Base-by-base conservation (phyloP, 2,329 filamentous ascomycete species). In the Venturia effusa region DNA sequence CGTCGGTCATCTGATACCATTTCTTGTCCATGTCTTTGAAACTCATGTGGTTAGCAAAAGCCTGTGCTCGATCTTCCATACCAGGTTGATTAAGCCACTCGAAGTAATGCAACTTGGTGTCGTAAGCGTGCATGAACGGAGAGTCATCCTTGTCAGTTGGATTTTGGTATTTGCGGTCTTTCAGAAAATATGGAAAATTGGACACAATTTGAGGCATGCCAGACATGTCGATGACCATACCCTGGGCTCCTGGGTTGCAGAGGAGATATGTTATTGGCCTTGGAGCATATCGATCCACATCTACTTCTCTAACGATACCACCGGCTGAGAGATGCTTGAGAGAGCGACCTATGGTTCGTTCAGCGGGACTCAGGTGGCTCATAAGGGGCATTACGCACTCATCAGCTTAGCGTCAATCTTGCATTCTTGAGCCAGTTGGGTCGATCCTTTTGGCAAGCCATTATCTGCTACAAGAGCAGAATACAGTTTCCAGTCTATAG, bases 161-260 rank as follows among this genome's bases (percentile, higher is more conserved):
- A 5, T 64, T 64, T 37, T 62, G 39, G 64, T 68, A 68, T 0
- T 32, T 59, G 3, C 60, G 66, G 6, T 66, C 61, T 10, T 65
- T 65, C 54, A 69, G 62, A 59, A 65, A 69, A 3, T 55, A 43
- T 1, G 68, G 67, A 34, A 69, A 48, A 6, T 34, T 17, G 17
- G 61, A 59, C 37, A 61, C 22, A 41, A 62, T 60, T 13, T 55
- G 32, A 32, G n/a, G n/a, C 11, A 57, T 27, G 24, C 40, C 63
- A 39, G 13, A 60, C 37, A 59, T 40, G 30, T 39, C 41, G 17
- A 43, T 34, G n/a, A 39, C 19, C 34, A 22, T 43, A 32, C 22
- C 60, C 63, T 65, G 63, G 55, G 62, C 41, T 61, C 59, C 54
- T 62, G 55, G n/a, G 60, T 64, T 59, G 60, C 63, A 19, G 64